phyloP scores from a whole-genome alignment of 2,329 filamentous ascomycete species.

The Fusarium sp. region DNA sequence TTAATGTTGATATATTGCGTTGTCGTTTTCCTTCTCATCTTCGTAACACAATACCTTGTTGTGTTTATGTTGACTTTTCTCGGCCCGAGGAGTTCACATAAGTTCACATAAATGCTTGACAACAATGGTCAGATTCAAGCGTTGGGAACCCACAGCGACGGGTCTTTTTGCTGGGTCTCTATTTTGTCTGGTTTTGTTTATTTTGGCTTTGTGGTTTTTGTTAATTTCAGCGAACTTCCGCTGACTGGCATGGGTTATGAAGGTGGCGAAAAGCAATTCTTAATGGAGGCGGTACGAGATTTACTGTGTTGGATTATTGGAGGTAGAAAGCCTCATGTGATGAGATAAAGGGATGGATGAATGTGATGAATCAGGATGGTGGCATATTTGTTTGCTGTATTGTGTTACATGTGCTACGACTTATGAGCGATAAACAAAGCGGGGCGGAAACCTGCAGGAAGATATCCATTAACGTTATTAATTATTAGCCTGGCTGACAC shows the following conservation, averaged over 20 bases:
- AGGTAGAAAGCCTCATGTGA: conserved; percentile 29
- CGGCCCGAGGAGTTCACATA: neutral
- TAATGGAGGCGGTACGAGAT: conserved; percentile 26
- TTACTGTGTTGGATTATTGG: conserved; percentile 17
- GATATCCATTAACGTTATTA: conserved; percentile 44
- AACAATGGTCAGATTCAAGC: conserved; percentile 28
- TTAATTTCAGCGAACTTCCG: conserved; percentile 11
- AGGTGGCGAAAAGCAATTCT: conserved; percentile 31
- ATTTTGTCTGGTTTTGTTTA: neutral
- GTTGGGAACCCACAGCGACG: conserved; percentile 37
- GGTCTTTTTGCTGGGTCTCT: conserved; percentile 15
- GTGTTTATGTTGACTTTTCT: conserved; percentile 27
- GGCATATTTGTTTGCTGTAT: conserved; percentile 26
- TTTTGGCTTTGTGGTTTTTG: neutral
- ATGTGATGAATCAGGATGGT: conserved; percentile 32
- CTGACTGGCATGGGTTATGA: conserved; percentile 26
- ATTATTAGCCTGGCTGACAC: conserved; percentile 9
- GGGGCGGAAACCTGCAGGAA: conserved; percentile 36
- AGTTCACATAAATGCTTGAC: conserved; percentile 6
- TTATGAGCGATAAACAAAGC: conserved; percentile 47
- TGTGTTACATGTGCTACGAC: conserved; percentile 43
- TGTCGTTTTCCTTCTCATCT: conserved; percentile 25
- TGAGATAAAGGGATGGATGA: conserved; percentile 1
- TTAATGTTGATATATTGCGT: conserved; percentile 36
- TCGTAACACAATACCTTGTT: conserved; percentile 50